A percentile compares a stretch with the other conserved stretches of the same genome.
phyloP scores from a whole-genome alignment of 768 basidiomycete species.

The Calocybe gangraenosa region DNA sequence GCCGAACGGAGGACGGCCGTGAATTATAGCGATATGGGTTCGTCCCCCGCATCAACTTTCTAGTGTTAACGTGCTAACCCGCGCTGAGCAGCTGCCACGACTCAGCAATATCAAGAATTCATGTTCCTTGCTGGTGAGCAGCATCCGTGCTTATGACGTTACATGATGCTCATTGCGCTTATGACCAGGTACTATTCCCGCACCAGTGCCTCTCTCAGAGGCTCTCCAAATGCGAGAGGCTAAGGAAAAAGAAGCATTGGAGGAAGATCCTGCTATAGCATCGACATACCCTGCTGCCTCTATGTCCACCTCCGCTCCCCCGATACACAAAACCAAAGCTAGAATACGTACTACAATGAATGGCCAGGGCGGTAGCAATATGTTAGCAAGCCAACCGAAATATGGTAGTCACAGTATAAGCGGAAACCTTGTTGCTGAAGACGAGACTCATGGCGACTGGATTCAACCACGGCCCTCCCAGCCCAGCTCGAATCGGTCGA shows the following conservation, averaged over 20 bases:
- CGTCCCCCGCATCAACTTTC: conserved; percentile 18
- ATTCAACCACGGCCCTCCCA: conserved; percentile 12
- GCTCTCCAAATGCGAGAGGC: conserved; percentile 54
- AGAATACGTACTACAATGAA: conserved; percentile 35
- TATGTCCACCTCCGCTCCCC: conserved; percentile 19
- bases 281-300: conserved; percentile 16
- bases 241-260: conserved; percentile 52
- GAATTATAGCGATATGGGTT: conserved; percentile 75
- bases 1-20: conserved; percentile 54
- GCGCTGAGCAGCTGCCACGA: conserved; percentile 48
- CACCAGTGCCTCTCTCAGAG: conserved; percentile 51
- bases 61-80: conserved; percentile 4
- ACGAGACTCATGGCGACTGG: conserved; percentile 14
- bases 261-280: conserved; percentile 49
- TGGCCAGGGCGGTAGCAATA: conserved; percentile 26
- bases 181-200: conserved; percentile 60
- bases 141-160: background rate
- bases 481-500: conserved; percentile 12
- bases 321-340: conserved; percentile 23
- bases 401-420: conserved; percentile 6
- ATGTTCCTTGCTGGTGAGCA: conserved; percentile 63
- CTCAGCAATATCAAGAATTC: conserved; percentile 62
- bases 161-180: conserved; percentile 6
- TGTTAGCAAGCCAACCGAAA: conserved; percentile 10
- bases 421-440: conserved; percentile 1